Percentiles rank a stretch among this genome's conserved stretches.
These are phyloP conservation scores for Immersiporthe knoxdaviesiana DNA, from an alignment of 2,329 filamentous ascomycete genomes.

Conservation along the genomic window DNA sequence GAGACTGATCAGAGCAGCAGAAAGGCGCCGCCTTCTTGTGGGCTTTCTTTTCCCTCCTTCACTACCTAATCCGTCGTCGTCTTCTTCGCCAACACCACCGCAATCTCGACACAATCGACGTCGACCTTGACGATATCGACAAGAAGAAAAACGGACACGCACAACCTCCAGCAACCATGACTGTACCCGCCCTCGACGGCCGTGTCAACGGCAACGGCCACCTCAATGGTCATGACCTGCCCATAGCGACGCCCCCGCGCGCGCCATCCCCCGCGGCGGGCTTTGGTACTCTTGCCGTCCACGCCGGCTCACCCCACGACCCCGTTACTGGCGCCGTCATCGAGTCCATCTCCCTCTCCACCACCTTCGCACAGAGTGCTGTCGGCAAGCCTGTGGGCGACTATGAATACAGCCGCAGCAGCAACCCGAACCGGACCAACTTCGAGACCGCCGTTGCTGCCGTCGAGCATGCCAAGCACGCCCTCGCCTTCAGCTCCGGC, in stretches of 20 bases:
- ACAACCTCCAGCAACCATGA: constrained; percentile 13
- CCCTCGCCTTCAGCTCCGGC: constrained; percentile 91
- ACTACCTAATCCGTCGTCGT: neutral
- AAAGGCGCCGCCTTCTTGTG: neutral
- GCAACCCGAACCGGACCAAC: constrained; percentile 94
- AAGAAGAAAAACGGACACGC: too few species aligned
- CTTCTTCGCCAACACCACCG: neutral
- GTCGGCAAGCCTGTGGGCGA: constrained; percentile 85
- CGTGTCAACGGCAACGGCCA: constrained; percentile 15
- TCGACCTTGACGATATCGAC: neutral
- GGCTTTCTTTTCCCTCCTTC: neutral
- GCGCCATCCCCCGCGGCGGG: constrained; percentile 74
- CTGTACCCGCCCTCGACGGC: constrained; percentile 24
- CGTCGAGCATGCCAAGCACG: constrained; percentile 89
- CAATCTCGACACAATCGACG: neutral
- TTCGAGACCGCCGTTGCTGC: constrained; percentile 91
- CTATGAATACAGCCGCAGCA: constrained; percentile 92
- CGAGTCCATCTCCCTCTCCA: constrained; percentile 92
- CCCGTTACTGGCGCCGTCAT: constrained; percentile 93
- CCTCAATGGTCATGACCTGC: constrained; percentile 35
- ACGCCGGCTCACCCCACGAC: constrained; percentile 90
- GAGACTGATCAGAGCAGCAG: neutral
- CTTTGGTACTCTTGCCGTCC: constrained; percentile 93
- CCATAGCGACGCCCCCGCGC: constrained; percentile 69
- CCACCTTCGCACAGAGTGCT: constrained; percentile 89